Percentiles rank a stretch among this genome's conserved stretches.
Evolutionary conservation across 2,329 filamentous ascomycete species (phyloP).

Genomic region (Colletotrichum sp.): DNA sequence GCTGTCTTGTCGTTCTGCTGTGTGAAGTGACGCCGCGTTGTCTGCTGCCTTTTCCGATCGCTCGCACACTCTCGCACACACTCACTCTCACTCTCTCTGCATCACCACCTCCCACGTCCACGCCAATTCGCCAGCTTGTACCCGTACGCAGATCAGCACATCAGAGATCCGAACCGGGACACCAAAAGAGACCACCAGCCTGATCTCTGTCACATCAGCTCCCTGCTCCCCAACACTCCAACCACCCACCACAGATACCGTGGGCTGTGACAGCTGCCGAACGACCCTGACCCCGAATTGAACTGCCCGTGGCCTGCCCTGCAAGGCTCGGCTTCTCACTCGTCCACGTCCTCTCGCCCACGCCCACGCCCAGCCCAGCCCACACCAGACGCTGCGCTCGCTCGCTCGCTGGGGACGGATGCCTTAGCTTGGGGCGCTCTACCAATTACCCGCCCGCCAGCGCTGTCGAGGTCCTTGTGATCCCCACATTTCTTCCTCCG

Average conservation of each 20-base stretch:
- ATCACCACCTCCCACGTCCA: neutral
- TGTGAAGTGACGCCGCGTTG: neutral
- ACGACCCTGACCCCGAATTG: neutral
- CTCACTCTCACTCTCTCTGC: neutral
- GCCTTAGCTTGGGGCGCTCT: constrained; percentile 7
- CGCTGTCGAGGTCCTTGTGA: constrained; percentile 14
- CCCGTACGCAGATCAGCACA: neutral
- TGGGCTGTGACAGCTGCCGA: constrained; percentile 1
- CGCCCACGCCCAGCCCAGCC: neutral
- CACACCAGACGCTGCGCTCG: neutral
- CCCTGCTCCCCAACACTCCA: neutral
- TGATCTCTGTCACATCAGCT: neutral
- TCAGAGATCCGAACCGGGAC: neutral
- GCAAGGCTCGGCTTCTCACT: constrained; percentile 15
- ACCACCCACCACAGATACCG: neutral
- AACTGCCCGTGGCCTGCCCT: neutral
- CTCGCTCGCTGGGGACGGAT: constrained; percentile 4
- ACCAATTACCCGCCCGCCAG: constrained; percentile 16
- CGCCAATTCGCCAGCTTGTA: neutral
- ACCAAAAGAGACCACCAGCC: neutral
- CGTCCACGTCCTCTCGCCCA: neutral
- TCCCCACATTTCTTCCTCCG: constrained; percentile 22
- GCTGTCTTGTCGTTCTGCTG: neutral
- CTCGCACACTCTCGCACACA: neutral
- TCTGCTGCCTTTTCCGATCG: neutral